These are phyloP conservation scores for Dictyostelium capitatum DNA, from an alignment of 78 protist species.

Conservation along the genomic window DNA sequence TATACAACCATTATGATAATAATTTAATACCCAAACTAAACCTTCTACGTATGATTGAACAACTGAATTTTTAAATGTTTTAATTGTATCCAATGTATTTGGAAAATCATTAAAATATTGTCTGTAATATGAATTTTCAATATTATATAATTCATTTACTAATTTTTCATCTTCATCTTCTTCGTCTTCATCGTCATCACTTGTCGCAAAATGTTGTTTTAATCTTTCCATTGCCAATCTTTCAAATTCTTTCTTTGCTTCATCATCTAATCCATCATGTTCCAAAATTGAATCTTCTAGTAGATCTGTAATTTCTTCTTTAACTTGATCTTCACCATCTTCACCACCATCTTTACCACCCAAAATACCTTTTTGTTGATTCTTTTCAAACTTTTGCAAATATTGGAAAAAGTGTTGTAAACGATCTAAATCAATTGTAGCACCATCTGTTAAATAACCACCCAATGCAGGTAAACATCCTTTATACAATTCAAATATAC, in stretches of 20 bases:
- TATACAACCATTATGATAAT: constrained; percentile 94
- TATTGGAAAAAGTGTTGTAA: constrained; percentile 59
- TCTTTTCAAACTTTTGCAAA: constrained; percentile 64
- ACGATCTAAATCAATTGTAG: constrained; percentile 79
- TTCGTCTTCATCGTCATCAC: not conserved
- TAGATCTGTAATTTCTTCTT: not conserved
- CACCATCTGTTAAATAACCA: constrained; percentile 93
- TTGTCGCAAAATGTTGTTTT: constrained; percentile 13
- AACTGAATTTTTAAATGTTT: not conserved
- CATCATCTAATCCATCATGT: constrained; percentile 25
- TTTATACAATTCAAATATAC: constrained; percentile 88
- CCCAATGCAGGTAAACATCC: constrained; percentile 72
- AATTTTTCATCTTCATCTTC: constrained; percentile 9
- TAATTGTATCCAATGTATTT: not conserved
- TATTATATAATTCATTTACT: not conserved
- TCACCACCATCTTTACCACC: not conserved
- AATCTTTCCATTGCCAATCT: constrained; percentile 45
- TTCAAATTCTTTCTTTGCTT: constrained; percentile 12
- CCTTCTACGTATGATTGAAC: constrained; percentile 72
- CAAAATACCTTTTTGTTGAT: constrained; percentile 1
- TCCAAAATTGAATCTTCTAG: constrained; percentile 14
- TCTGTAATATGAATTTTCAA: constrained; percentile 56
- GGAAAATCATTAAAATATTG: constrained; percentile 51
- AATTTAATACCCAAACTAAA: constrained; percentile 93
- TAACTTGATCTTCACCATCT: not conserved